Percentiles rank a stretch among this genome's conserved stretches.
These are phyloP conservation scores for Mucor circinelloides DNA, from an alignment of 371 early-diverging fungal species.

Conservation along the genomic window DNA sequence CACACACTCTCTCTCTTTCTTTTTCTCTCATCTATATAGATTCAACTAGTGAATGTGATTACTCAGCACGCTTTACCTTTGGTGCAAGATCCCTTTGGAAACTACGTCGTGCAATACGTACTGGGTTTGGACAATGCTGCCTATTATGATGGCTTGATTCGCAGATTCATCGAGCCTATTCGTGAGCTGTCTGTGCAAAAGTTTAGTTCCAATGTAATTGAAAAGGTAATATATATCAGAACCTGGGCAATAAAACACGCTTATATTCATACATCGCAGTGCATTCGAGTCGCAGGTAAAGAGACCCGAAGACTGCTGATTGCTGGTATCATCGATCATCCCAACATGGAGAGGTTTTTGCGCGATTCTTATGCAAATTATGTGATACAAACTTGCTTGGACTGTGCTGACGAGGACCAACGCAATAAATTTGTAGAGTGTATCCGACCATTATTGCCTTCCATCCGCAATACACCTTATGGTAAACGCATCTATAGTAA, in stretches of 20 bases:
- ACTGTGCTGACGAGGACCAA: slow-evolving; percentile 79
- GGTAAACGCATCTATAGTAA: slow-evolving; percentile 83
- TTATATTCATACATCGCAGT: slow-evolving; percentile 32
- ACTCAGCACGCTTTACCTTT: slow-evolving; percentile 76
- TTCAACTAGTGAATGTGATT: slow-evolving; percentile 78
- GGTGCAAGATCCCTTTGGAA: slow-evolving; percentile 95
- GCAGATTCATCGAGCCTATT: slow-evolving; percentile 77
- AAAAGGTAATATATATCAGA: slow-evolving; percentile 58
- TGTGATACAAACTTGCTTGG: slow-evolving; percentile 89
- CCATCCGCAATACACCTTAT: slow-evolving; percentile 85
- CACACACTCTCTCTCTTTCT: background rate
- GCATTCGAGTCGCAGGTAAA: slow-evolving; percentile 78
- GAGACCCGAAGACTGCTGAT: slow-evolving; percentile 70
- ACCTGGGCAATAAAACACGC: background rate
- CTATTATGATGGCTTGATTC: slow-evolving; percentile 71
- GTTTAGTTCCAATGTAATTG: slow-evolving; percentile 92
- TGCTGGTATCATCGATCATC: slow-evolving; percentile 69
- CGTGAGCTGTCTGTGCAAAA: slow-evolving; percentile 83
- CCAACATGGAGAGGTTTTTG: slow-evolving; percentile 74
- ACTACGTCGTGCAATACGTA: slow-evolving; percentile 97
- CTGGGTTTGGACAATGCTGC: slow-evolving; percentile 74
- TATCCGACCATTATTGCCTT: slow-evolving; percentile 77
- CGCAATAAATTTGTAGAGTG: slow-evolving; percentile 52
- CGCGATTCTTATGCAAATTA: slow-evolving; percentile 90
- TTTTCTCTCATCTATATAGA: background rate